Evolutionary conservation across 2,329 filamentous ascomycete genomes (phyloP), one percentile per base, ranked within the genome.

Genomic region (Paradendryphiella salina): DNA sequence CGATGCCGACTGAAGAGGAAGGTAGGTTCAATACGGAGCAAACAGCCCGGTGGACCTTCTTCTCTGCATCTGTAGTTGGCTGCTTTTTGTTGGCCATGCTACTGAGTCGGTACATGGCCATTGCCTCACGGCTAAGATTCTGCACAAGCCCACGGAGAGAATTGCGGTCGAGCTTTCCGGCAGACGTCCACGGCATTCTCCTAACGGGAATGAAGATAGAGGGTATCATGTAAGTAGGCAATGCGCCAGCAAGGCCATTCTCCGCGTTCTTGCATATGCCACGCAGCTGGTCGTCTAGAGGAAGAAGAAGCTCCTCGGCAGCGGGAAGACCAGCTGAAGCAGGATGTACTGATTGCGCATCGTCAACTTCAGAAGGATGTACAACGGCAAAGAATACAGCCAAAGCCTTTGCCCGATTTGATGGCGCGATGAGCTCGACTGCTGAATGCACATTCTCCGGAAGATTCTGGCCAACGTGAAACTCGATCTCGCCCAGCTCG

Each of bases 171-270:
- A 73, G 56, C 43, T 73, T 73, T 14, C 65, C 60, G 8, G 67
- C 62, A 3, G 62, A 62, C 0, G 67, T 69, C 63, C 59, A 68
- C 4, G 70, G 70, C 57, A 73, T 61, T 31, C 63, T 66, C 3
- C 37, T 57, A 15, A 73, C 57, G 0, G 70, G 70, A 5, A 73
- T 46, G 47, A 67, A 73, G 15, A 69, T 64, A 0, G 64, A 57
- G 1, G 70, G 70, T 15, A 71, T 67, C 69, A 72, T 72, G 46
- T 71, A 72, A 0, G 63, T 54, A 0, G 70, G 70, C 7, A 73
- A 48, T 3, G 62, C 55, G 8, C 64, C 61, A 8, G 57, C 60
- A 9, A 73, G 59, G 2, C 58, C 52, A 45, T 71, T 69, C 48
- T 70, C 67, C 11, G 68, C 54, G 4, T 58, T 43, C 41, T 71